Evolutionary conservation across 495 filamentous ascomycete species (phyloP), one percentile per base, ranked within the genome.

Genomic region (Corynascus novoguineensis): DNA sequence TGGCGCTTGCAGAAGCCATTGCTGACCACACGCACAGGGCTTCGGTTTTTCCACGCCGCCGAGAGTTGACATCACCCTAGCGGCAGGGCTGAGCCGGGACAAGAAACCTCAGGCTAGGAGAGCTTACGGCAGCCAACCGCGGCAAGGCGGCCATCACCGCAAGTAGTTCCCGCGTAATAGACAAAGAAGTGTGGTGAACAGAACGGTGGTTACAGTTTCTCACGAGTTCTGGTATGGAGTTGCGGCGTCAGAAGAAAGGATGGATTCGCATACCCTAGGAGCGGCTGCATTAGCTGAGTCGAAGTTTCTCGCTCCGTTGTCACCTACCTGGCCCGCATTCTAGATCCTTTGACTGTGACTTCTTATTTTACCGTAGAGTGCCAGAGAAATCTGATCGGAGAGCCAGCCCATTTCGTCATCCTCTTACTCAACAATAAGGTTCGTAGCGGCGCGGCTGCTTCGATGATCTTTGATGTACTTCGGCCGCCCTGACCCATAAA

Each of bases 1-100:
- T 19, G n/a, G n/a, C 6, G 21, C 17, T 46, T 28, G 7, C 42
- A 14, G 24, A 8, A 11, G 1, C 31, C 19, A 3, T 24, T 0
- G 37, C 62, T 67, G 50, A 67, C 55, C 5, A 14, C 1, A 0
- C 5, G 3, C 24, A 45, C 62, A 68, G 81, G 83, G 86, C 46
- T 98, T 97, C 66, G 93, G 93, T 0, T 98, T 98, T 70, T 67
- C 79, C 5, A 82, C 86, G 0, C 92, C 93, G n/a, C 93, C 93
- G 10, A 81, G 90, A 44, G 87, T 98, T 28, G 93, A 98, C 69
- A 86, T 97, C 63, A 84, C 83, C 31, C 73, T 98, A 28, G 90
- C 92, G 0, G 84, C 92, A 7, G 91, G 92, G 61, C 83, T 97
- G 85, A 82, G 82, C 55, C 76, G 88, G 57, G 89, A 95, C 65